Conservation (phyloP, 2,329 filamentous ascomycete species). For the Hypoxylon rubiginosum region DNA sequence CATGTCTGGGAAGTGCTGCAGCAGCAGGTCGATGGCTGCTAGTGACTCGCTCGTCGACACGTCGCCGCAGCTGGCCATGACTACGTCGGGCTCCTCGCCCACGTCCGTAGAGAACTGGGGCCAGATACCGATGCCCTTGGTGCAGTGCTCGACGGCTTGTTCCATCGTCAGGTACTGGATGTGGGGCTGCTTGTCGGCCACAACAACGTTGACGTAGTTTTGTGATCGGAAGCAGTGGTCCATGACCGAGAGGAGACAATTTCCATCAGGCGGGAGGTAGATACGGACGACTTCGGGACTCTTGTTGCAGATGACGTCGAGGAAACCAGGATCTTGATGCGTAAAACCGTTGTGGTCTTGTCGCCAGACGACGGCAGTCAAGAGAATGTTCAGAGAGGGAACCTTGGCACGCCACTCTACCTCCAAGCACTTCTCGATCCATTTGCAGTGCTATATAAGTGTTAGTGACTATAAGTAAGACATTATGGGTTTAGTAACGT, state of each 20-base stretch:
- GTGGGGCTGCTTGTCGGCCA: conserved; percentile 84
- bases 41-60: conserved; percentile 80
- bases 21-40: conserved; percentile 79
- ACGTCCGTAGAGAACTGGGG: conserved; percentile 80
- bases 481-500: conserved; percentile 33
- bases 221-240: conserved; percentile 79
- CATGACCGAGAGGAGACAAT: conserved; percentile 81
- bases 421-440: conserved; percentile 85
- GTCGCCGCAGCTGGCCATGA: conserved; percentile 83
- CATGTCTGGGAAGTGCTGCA: conserved; percentile 77
- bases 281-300: conserved; percentile 84
- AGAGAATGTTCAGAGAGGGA: conserved; percentile 82
- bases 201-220: conserved; percentile 87
- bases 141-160: conserved; percentile 79
- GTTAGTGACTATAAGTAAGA: conserved; percentile 33
- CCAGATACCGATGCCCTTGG: conserved; percentile 84
- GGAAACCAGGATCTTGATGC: conserved; percentile 84
- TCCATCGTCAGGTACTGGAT: conserved; percentile 82
- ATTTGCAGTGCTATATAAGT: conserved; percentile 76
- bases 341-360: conserved; percentile 90
- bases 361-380: conserved; percentile 84
- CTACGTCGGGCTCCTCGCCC: conserved; percentile 76
- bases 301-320: conserved; percentile 85
- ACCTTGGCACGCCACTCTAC: conserved; percentile 82
- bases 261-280: conserved; percentile 84